Evolutionary conservation across 257 asterid species (phyloP), one percentile per base, ranked within the genome.

Genomic region (Capsicum chinense): DNA sequence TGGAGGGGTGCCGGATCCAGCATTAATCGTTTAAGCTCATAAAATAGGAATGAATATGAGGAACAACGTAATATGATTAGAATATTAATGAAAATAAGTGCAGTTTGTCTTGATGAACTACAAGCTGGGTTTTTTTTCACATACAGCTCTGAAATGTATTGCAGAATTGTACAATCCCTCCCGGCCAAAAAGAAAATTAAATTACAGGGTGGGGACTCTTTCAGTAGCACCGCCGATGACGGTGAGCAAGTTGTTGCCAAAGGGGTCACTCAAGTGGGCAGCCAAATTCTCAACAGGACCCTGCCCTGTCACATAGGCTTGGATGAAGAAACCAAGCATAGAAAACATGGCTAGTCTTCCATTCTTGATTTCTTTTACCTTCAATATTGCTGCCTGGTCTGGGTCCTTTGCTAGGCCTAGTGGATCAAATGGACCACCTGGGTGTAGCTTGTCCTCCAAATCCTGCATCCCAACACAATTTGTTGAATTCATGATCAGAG

Each of bases 371-470:
- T 95, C 98, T 91, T 95, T 95, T 89, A 95, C 98, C 91, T 95
- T 94, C 89, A 95, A 89, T 42, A 95, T 47, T 1, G 99, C 99
- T 16, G 97, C 97, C 88, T 95, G 99, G 91, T 95, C 98, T 0
- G 98, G 99, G 66, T 95, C 99, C 2, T 92, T 86, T 11, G 99
- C 98, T 5, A 95, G 91, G 54, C 98, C 98, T 91, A 95, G 37
- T 1, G 99, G 99, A 54, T 95, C 99, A 67, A 95, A 95, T 13
- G 98, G 99, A 71, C 99, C 99, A 50, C 99, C 98, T 0, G 99
- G 98, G 91, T 95, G 98, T 86, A 95, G 96, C 92, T 89, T 94
- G 97, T 95, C 98, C 90, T 95, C 99, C 80, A 95, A 83, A 67
- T 95, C 92, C 99, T 95, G 62, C 64, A 80, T 14, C 52, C 3